Percentiles rank a stretch among this genome's conserved stretches.
phyloP scores from a whole-genome alignment of 2,329 filamentous ascomycete species.

The Cadophora sp. region DNA sequence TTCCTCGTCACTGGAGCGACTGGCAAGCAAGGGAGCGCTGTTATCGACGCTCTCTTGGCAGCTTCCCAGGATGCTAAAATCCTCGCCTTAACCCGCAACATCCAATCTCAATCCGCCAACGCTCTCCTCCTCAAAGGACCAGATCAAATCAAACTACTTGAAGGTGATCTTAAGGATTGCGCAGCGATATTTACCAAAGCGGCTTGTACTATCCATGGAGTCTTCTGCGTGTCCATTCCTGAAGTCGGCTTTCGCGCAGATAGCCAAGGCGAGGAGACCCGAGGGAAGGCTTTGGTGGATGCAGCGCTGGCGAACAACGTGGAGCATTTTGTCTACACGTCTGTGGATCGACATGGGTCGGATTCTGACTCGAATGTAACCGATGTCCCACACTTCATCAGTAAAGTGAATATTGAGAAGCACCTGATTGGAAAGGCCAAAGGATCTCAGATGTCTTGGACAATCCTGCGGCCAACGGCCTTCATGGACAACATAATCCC shows the following conservation, averaged over 20 bases:
- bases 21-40: slow-evolving; percentile 49
- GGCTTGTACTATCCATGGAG: slow-evolving; percentile 57
- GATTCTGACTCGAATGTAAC: slow-evolving; percentile 54
- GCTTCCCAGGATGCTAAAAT: slow-evolving; percentile 45
- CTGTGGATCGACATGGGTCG: slow-evolving; percentile 60
- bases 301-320: slow-evolving; percentile 56
- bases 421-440: slow-evolving; percentile 54
- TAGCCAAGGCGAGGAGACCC: slow-evolving; percentile 46
- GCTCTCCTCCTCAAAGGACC: slow-evolving; percentile 50
- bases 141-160: slow-evolving; percentile 56
- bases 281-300: slow-evolving; percentile 60
- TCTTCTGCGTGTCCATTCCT: slow-evolving; percentile 60
- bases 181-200: slow-evolving; percentile 53
- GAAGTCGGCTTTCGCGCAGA: slow-evolving; percentile 22
- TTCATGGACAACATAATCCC: slow-evolving; percentile 57
- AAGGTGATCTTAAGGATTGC: slow-evolving; percentile 62
- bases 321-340: slow-evolving; percentile 61
- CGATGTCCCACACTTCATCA: slow-evolving; percentile 59
- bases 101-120: slow-evolving; percentile 50
- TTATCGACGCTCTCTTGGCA: slow-evolving; percentile 44
- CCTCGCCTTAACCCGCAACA: slow-evolving; percentile 59
- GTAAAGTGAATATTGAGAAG: slow-evolving; percentile 62
- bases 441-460: slow-evolving; percentile 54
- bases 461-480: slow-evolving; percentile 59
- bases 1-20: slow-evolving; percentile 49